These are phyloP conservation scores for Apiospora saccharicola DNA, from an alignment of 2,329 filamentous ascomycete genomes.

Conservation along the genomic window DNA sequence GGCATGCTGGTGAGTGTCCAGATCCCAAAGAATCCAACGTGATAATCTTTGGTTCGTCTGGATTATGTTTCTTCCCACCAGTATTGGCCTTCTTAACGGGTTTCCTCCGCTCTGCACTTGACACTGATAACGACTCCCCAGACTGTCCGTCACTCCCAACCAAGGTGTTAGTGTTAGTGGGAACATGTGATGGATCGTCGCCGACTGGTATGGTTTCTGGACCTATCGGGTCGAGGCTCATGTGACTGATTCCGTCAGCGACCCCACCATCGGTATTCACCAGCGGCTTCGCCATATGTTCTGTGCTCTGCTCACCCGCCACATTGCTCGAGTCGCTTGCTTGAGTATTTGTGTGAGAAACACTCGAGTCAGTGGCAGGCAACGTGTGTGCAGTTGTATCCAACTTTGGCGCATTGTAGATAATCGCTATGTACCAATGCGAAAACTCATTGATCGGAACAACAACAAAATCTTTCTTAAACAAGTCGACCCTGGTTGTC, in stretches of 20 bases:
- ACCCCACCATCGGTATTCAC: not conserved
- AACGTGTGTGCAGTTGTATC: constrained; percentile 39
- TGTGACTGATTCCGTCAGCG: not conserved
- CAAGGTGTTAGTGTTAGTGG: not conserved
- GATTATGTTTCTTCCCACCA: constrained; percentile 51
- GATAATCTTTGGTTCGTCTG: constrained; percentile 74
- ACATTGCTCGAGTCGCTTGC: not conserved
- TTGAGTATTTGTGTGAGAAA: not conserved
- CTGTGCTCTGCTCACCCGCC: not conserved
- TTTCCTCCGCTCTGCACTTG: constrained; percentile 37
- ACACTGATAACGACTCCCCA: constrained; percentile 24
- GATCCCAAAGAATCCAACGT: constrained; percentile 86
- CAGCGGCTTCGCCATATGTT: not conserved
- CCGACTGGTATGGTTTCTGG: not conserved
- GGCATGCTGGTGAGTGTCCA: constrained; percentile 69
- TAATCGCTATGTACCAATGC: constrained; percentile 96
- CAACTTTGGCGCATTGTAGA: constrained; percentile 83
- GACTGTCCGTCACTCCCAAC: not conserved
- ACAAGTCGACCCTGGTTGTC: constrained; percentile 86
- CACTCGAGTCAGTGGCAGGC: constrained; percentile 25
- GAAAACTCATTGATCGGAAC: constrained; percentile 87
- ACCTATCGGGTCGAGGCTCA: not conserved
- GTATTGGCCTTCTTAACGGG: constrained; percentile 43
- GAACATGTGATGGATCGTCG: not conserved
- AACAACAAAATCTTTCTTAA: constrained; percentile 86